Evolutionary conservation across 257 asterid genomes (phyloP).

Genomic region (Solanum pennellii): DNA sequence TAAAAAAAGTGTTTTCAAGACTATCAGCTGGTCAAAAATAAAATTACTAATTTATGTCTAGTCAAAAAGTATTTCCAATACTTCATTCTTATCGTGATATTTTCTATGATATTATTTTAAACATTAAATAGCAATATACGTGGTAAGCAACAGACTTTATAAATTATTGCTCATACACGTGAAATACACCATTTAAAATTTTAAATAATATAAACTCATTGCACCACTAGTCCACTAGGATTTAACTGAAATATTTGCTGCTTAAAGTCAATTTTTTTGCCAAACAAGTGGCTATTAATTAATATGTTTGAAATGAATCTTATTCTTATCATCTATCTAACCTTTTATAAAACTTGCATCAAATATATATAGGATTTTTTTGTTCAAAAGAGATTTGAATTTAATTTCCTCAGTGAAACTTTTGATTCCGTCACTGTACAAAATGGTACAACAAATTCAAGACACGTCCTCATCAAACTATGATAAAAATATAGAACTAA

Average conservation of each 20-base stretch:
- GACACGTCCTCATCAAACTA: not conserved
- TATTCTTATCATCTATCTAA: not conserved
- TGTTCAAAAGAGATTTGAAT: not conserved
- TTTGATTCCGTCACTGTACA: not conserved
- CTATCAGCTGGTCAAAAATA: fast-evolving
- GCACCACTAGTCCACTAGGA: not conserved
- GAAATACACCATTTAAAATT: not conserved
- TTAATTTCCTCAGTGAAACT: not conserved
- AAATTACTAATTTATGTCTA: too few relatives aligned
- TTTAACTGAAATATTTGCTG: not conserved
- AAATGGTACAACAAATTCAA: constrained; percentile 3
- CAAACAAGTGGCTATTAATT: not conserved
- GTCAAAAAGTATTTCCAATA: too few relatives aligned
- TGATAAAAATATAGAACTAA: constrained; percentile 28
- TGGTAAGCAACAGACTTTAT: not conserved
- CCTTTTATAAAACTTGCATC: not conserved
- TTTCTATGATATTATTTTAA: too few relatives aligned
- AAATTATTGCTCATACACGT: not conserved
- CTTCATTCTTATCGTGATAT: too few relatives aligned
- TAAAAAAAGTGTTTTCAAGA: too few relatives aligned
- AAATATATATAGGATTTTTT: too few relatives aligned
- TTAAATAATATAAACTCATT: not conserved
- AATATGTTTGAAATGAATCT: not conserved
- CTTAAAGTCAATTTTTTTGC: not conserved
- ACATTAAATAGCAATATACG: not conserved